A percentile compares a stretch with the other conserved stretches of the same genome.
Evolutionary conservation across 352 stramenopile species (phyloP).

Genomic region (Lagenidium sp.): DNA sequence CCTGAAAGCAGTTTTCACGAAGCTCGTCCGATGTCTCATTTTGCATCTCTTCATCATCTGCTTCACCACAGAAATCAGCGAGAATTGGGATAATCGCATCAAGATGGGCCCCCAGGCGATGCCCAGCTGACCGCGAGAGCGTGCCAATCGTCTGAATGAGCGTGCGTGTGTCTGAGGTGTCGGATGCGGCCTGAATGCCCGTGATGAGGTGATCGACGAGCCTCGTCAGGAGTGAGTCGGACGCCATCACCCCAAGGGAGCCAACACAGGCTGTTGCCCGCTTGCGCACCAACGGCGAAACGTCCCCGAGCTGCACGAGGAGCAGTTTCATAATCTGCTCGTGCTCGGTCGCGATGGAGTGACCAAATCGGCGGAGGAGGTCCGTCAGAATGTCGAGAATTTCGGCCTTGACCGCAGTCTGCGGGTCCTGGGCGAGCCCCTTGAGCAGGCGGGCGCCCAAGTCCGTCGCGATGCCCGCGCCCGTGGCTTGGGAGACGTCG

Average conservation of each 20-base stretch:
- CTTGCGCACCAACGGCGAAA: slow-evolving; percentile 91
- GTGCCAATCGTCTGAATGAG: slow-evolving; percentile 97
- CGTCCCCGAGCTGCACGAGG: slow-evolving; percentile 74
- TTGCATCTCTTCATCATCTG: slow-evolving; percentile 89
- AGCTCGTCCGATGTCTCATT: slow-evolving; percentile 94
- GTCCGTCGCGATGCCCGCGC: slow-evolving; percentile 68
- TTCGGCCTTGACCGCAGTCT: slow-evolving; percentile 85
- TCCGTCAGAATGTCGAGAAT: slow-evolving; percentile 97
- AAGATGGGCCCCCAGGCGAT: slow-evolving; percentile 93
- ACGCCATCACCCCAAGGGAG: slow-evolving; percentile 93
- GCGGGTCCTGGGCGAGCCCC: slow-evolving; percentile 54
- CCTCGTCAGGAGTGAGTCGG: slow-evolving; percentile 90
- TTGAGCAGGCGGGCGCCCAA: slow-evolving; percentile 60
- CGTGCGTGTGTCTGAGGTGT: slow-evolving; percentile 79
- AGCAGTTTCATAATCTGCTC: slow-evolving; percentile 85
- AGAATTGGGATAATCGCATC: slow-evolving; percentile 96
- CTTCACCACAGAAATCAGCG: slow-evolving; percentile 90
- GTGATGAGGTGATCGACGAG: slow-evolving; percentile 90
- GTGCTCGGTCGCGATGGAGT: slow-evolving; percentile 82
- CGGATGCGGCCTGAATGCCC: slow-evolving; percentile 76
- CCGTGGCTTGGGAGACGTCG: slow-evolving; percentile 90
- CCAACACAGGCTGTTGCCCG: slow-evolving; percentile 93
- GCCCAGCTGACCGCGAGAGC: slow-evolving; percentile 93
- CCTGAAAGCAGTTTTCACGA: slow-evolving; percentile 97
- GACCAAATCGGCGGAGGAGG: slow-evolving; percentile 94